These are phyloP conservation scores for Yamadazyma tumulicola DNA, from an alignment of 805 yeast genomes.

Conservation along the genomic window DNA sequence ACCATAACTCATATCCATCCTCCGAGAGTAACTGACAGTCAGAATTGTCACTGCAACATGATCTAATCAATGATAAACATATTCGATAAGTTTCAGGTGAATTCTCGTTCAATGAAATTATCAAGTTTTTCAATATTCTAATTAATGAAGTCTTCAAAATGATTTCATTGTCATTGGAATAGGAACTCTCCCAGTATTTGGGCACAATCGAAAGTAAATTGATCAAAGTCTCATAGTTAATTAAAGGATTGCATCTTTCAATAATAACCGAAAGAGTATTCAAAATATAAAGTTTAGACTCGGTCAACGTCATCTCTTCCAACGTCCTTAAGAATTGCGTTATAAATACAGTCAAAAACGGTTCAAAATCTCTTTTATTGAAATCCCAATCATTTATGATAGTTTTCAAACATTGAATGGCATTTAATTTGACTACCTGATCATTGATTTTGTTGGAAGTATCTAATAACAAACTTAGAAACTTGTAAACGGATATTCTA, in stretches of 20 bases:
- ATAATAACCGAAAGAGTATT: conserved; percentile 63
- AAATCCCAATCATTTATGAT: conserved; percentile 88
- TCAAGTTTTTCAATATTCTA: conserved; percentile 56
- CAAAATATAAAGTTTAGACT: conserved; percentile 71
- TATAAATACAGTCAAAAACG: conserved; percentile 56
- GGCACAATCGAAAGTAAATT: conserved; percentile 61
- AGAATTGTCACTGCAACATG: conserved; percentile 52
- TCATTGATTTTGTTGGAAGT: conserved; percentile 52
- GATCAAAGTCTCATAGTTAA: conserved; percentile 48
- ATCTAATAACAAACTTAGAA: conserved; percentile 48
- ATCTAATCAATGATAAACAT: conserved; percentile 60
- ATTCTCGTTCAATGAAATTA: conserved; percentile 52
- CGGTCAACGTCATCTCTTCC: conserved; percentile 54
- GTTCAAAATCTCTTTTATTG: conserved; percentile 60
- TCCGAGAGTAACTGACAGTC: conserved; percentile 61
- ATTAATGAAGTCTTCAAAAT: conserved; percentile 37
- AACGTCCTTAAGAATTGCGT: conserved; percentile 48
- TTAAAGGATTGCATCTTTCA: conserved; percentile 61
- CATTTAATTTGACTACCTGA: conserved; percentile 74
- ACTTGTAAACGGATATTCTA: conserved; percentile 54
- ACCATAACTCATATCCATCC: conserved; percentile 87
- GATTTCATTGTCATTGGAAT: conserved; percentile 36
- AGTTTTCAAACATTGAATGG: conserved; percentile 63
- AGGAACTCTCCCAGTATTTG: conserved; percentile 65
- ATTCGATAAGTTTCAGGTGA: conserved; percentile 49